phyloP scores from a whole-genome alignment of 2,329 filamentous ascomycete species.

The Tolypocladium ophioglossoides region DNA sequence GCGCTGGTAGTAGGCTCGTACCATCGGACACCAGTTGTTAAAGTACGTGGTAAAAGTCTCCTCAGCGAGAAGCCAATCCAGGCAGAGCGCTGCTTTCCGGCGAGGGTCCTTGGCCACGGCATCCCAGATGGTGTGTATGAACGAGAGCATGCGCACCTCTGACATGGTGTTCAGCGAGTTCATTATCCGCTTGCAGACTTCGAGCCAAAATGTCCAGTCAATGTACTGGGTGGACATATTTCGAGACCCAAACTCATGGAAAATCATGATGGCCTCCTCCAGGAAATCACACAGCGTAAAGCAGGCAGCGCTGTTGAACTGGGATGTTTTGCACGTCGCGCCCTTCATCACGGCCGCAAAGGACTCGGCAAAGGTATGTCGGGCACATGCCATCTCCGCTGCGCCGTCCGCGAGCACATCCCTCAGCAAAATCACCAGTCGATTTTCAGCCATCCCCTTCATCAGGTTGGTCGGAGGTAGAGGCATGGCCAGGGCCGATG shows the following conservation, averaged over 20 bases:
- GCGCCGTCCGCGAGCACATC: conserved; percentile 56
- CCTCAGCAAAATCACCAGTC: conserved; percentile 69
- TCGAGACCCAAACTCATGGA: conserved; percentile 35
- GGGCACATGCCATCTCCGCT: conserved; percentile 28
- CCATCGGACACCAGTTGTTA: conserved; percentile 94
- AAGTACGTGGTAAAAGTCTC: conserved; percentile 72
- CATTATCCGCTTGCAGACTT: conserved; percentile 69
- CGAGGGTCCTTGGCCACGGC: conserved; percentile 53
- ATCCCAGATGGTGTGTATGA: conserved; percentile 74
- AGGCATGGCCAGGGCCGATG: conserved; percentile 51
- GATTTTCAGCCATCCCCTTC: conserved; percentile 80
- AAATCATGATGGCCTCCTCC: conserved; percentile 66
- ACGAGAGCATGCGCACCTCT: conserved; percentile 73
- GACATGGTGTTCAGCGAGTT: conserved; percentile 82
- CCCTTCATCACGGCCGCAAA: conserved; percentile 67
- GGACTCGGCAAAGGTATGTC: conserved; percentile 64
- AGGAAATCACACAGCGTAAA: conserved; percentile 88
- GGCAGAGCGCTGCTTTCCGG: conserved; percentile 60
- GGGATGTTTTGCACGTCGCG: conserved; percentile 62
- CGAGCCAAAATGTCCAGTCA: conserved; percentile 79
- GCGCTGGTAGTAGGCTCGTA: conserved; percentile 85
- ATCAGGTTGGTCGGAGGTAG: conserved; percentile 58
- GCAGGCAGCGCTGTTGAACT: conserved; percentile 74
- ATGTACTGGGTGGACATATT: conserved; percentile 36
- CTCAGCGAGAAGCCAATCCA: conserved; percentile 65